Evolutionary conservation across 2,329 filamentous ascomycete genomes (phyloP).

Genomic region (Aspergillus pseudoglaucus): DNA sequence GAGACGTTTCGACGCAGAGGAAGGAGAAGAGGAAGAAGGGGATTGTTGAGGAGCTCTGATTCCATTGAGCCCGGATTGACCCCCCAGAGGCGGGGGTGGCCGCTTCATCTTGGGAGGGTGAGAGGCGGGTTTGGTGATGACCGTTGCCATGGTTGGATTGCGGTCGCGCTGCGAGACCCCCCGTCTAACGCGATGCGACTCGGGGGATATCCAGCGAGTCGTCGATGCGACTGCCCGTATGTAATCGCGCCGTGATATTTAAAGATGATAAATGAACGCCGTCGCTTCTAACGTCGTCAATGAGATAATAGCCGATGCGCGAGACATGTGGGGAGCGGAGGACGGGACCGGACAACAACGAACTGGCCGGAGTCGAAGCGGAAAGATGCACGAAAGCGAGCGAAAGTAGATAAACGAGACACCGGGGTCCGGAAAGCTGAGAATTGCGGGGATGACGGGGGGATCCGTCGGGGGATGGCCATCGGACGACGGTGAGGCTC

Average conservation of each 20-base stretch:
- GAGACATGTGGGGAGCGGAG: conserved; percentile 41
- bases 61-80: conserved; percentile 57
- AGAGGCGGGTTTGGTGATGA: conserved; percentile 38
- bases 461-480: conserved; percentile 13
- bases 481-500: conserved; percentile 16
- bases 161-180: conserved; percentile 5
- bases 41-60: conserved; percentile 44
- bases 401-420: conserved; percentile 15
- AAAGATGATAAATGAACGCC: conserved; percentile 21
- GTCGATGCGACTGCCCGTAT: conserved; percentile 13
- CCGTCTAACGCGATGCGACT: conserved; percentile 11
- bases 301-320: conserved; percentile 36
- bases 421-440: conserved; percentile 18
- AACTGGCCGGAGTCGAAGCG: conserved; percentile 20
- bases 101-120: conserved; percentile 60
- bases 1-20: conserved; percentile 49
- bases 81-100: conserved; percentile 53
- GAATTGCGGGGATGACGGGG: conserved; percentile 17
- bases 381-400: conserved; percentile 13
- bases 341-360: conserved; percentile 24
- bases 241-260: conserved; percentile 17
- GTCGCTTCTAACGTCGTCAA: conserved; percentile 29
- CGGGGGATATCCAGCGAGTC: conserved; percentile 7
- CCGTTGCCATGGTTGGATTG: conserved; percentile 35
- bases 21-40: conserved; percentile 51